A percentile compares a stretch with the other conserved stretches of the same genome.
These are phyloP conservation scores for Astrothelium macrocarpum DNA, from an alignment of 495 filamentous ascomycete species.

Conservation along the genomic window DNA sequence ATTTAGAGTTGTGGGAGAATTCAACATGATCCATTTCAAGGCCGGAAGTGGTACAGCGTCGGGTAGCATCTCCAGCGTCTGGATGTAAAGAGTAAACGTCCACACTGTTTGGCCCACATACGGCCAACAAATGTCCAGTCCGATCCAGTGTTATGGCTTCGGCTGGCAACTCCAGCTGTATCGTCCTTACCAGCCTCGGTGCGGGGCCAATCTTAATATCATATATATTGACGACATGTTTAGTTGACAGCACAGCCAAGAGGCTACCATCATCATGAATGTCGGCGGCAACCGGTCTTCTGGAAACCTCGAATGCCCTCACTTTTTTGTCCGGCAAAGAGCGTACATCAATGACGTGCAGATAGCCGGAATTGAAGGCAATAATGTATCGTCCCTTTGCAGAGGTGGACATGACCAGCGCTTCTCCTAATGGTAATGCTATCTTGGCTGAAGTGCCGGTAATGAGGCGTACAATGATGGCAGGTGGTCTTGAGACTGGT, in stretches of 20 bases:
- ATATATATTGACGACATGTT: background rate
- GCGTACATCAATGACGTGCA: background rate
- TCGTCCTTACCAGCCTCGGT: background rate
- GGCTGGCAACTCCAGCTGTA: background rate
- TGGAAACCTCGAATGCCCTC: background rate
- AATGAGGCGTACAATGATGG: background rate
- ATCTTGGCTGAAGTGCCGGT: constrained; percentile 2
- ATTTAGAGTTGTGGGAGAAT: constrained; percentile 3
- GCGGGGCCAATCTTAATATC: constrained; percentile 1
- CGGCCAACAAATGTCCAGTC: background rate
- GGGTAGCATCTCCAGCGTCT: background rate
- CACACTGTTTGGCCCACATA: background rate
- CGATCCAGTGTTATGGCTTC: background rate
- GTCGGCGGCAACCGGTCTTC: background rate
- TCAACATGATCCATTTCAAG: constrained; percentile 4
- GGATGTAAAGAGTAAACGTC: background rate
- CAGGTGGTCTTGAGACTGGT: background rate
- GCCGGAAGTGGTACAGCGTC: constrained; percentile 1
- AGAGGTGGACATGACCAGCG: background rate
- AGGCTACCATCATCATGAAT: constrained; percentile 3
- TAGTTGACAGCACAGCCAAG: background rate
- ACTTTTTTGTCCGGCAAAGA: background rate
- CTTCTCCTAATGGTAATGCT: background rate
- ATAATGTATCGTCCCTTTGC: background rate
- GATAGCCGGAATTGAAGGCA: constrained; percentile 1